Conservation (phyloP, 495 filamentous ascomycete species). For the Darksidea phi region DNA sequence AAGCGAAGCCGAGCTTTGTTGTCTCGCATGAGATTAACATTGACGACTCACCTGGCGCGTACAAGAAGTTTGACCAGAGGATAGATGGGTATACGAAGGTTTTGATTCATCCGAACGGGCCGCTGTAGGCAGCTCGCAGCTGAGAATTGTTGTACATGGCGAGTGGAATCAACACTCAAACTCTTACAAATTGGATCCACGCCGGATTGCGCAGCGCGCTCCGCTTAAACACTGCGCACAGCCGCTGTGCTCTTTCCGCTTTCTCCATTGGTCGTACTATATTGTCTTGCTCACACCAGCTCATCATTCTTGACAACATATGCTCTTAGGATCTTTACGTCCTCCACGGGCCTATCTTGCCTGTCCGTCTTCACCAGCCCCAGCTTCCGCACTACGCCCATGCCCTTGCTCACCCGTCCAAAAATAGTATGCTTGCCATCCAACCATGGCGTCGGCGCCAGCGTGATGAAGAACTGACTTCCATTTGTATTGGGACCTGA, state of each 20-base stretch:
- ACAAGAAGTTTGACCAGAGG: constrained; percentile 67
- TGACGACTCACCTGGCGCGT: constrained; percentile 61
- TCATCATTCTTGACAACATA: constrained; percentile 59
- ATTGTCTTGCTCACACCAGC: constrained; percentile 6
- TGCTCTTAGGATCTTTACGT: constrained; percentile 78
- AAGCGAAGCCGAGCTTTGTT: constrained; percentile 58
- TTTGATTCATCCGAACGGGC: constrained; percentile 42
- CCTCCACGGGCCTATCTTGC: constrained; percentile 77
- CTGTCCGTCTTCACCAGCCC: constrained; percentile 81
- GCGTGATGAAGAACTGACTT: constrained; percentile 81
- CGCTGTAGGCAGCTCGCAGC: constrained; percentile 10
- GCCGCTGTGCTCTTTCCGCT: no score
- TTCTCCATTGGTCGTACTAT: not conserved
- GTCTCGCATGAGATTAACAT: constrained; percentile 57
- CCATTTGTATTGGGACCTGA: constrained; percentile 93
- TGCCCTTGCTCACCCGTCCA: constrained; percentile 81
- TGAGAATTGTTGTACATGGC: no score
- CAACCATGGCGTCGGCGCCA: constrained; percentile 94
- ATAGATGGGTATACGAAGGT: constrained; percentile 54
- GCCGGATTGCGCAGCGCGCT: no score
- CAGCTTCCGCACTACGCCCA: constrained; percentile 83
- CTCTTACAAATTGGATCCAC: no score
- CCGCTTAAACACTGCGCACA: no score
- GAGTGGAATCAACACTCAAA: no score
- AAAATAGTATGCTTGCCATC: constrained; percentile 99